Conservation (phyloP, 2,329 filamentous ascomycete genomes). For the Phoma sp. region DNA sequence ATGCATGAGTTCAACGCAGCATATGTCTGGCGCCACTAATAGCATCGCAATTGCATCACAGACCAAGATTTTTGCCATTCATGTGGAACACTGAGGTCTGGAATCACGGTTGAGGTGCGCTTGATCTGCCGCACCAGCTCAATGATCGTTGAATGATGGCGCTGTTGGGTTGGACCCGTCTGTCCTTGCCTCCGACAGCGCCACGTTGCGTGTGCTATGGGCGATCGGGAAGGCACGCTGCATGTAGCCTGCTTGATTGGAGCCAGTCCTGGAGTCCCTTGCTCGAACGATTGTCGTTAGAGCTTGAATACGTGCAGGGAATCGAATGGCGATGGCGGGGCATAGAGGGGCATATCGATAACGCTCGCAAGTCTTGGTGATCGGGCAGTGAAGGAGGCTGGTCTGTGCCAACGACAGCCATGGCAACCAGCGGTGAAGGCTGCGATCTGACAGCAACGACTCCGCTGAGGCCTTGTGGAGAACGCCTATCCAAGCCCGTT, state of each 20-base stretch:
- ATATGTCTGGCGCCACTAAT: slow-evolving; percentile 4
- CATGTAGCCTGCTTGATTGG: slow-evolving; percentile 14
- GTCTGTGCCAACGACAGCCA: slow-evolving; percentile 5
- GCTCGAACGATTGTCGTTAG: slow-evolving; percentile 14
- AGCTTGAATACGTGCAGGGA: slow-evolving; percentile 10
- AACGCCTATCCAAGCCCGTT: slow-evolving; percentile 10
- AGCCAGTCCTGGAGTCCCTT: slow-evolving; percentile 5
- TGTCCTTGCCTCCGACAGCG: slow-evolving; percentile 17
- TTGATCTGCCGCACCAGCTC: slow-evolving; percentile 18
- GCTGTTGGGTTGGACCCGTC: slow-evolving; percentile 4
- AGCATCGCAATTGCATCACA: slow-evolving; percentile 14
- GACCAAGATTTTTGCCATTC: slow-evolving; percentile 6
- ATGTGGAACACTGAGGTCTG: slow-evolving; percentile 17
- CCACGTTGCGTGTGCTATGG: slow-evolving; percentile 20
- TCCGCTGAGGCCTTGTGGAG: slow-evolving; percentile 16
- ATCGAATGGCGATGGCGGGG: slow-evolving; percentile 9
- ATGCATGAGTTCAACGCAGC: slow-evolving; percentile 9
- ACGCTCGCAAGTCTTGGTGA: slow-evolving; percentile 3
- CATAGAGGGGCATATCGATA: slow-evolving; percentile 21
- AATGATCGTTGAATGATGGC: slow-evolving; percentile 7
- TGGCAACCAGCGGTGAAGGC: slow-evolving; percentile 17
- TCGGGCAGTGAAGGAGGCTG: slow-evolving; percentile 15
- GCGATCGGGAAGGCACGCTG: slow-evolving; percentile 5
- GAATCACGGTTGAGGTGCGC: slow-evolving; percentile 11
- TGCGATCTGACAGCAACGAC: slow-evolving; percentile 18